These are phyloP conservation scores for Luvunga scandens DNA, from an alignment of 345 rosid genomes.

Conservation along the genomic window DNA sequence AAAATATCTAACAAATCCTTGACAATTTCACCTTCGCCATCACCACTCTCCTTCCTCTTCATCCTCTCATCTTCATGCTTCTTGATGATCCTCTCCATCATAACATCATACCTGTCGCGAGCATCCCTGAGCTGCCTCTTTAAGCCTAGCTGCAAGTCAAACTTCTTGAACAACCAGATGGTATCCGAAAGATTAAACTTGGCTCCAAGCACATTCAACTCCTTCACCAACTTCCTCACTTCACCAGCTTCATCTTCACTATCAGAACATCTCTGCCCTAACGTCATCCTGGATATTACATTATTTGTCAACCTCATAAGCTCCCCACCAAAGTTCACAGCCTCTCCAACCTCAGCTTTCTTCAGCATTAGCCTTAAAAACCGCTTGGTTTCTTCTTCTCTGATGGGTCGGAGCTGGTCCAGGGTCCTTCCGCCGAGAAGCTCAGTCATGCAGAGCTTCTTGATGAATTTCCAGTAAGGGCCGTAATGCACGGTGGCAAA, in stretches of 20 bases:
- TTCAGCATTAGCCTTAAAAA: constrained; percentile 33
- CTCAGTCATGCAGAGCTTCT: constrained; percentile 66
- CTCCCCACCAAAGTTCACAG: constrained; percentile 43
- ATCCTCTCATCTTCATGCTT: constrained; percentile 46
- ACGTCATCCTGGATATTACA: constrained; percentile 58
- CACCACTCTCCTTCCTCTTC: constrained; percentile 15
- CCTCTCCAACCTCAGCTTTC: constrained; percentile 41
- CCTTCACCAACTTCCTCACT: constrained; percentile 56
- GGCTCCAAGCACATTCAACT: constrained; percentile 50
- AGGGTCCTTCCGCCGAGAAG: constrained; percentile 53
- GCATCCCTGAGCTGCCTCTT: constrained; percentile 58
- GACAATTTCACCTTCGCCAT: not conserved
- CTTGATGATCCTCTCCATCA: constrained; percentile 67
- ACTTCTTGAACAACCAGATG: constrained; percentile 62
- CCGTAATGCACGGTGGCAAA: constrained; percentile 69
- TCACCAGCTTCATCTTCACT: constrained; percentile 37
- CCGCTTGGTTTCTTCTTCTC: constrained; percentile 42
- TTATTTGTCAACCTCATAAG: constrained; percentile 59
- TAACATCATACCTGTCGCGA: constrained; percentile 47
- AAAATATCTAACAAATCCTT: constrained; percentile 62
- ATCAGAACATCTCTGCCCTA: constrained; percentile 44
- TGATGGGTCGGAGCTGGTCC: constrained; percentile 39
- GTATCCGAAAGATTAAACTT: constrained; percentile 59
- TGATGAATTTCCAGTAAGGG: constrained; percentile 75
- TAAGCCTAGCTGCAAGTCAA: constrained; percentile 59